These are phyloP conservation scores for Nothophytophthora sp. DNA, from an alignment of 352 stramenopile species.

Conservation along the genomic window DNA sequence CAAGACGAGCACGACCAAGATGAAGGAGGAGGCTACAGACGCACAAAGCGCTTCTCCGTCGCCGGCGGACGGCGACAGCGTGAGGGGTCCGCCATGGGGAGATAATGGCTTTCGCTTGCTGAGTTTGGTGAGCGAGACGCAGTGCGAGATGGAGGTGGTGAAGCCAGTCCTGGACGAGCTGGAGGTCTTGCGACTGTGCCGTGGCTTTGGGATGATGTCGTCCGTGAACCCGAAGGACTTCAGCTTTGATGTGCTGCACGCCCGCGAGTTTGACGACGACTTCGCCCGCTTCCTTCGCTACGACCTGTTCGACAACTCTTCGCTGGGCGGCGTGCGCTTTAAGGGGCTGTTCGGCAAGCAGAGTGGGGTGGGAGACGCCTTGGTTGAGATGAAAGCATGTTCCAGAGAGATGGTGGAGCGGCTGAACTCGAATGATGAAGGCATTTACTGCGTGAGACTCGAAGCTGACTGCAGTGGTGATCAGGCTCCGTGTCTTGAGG, in stretches of 20 bases:
- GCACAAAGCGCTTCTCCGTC: too few species aligned
- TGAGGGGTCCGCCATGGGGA: too few species aligned
- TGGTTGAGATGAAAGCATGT: constrained; percentile 43
- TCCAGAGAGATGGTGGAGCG: constrained; percentile 21
- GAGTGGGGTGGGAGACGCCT: constrained; percentile 35
- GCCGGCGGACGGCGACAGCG: too few species aligned
- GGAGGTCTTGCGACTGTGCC: constrained; percentile 69
- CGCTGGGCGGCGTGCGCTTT: constrained; percentile 13
- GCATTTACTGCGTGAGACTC: constrained; percentile 56
- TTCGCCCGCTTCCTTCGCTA: constrained; percentile 58
- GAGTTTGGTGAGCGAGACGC: constrained; percentile 40
- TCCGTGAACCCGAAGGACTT: constrained; percentile 55
- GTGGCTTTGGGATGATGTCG: constrained; percentile 48
- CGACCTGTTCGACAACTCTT: constrained; percentile 37
- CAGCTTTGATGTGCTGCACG: constrained; percentile 38
- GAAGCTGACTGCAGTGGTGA: background rate
- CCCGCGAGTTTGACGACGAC: constrained; percentile 63
- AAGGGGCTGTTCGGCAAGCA: constrained; percentile 67
- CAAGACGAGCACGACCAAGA: background rate
- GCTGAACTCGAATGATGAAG: constrained; percentile 34
- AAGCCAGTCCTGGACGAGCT: constrained; percentile 76
- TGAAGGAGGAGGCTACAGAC: constrained; percentile 1
- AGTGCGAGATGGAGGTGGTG: constrained; percentile 69
- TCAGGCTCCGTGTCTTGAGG: too few species aligned
- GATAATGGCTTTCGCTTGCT: constrained; percentile 67